phyloP scores from a whole-genome alignment of 306 rosid genomes.

The Herpetospermum pedunculosum region DNA sequence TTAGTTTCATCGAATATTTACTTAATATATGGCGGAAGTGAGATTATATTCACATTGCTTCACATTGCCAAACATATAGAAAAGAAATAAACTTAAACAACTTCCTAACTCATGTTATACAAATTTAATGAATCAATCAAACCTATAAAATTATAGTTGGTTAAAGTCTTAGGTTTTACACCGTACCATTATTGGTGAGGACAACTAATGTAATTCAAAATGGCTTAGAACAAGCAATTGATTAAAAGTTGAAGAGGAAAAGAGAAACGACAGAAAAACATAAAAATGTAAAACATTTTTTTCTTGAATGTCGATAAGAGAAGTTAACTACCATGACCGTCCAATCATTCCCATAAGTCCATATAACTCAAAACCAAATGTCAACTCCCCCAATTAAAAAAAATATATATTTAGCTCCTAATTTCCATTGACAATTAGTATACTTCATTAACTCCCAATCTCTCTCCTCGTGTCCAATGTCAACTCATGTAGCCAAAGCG shows the following conservation, averaged over 20 bases:
- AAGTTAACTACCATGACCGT: slow-evolving; percentile 7
- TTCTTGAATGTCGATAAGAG: not conserved
- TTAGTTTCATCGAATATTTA: too few relatives aligned
- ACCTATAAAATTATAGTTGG: not conserved
- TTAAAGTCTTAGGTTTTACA: not conserved
- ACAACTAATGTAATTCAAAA: not conserved
- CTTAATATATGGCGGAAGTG: too few relatives aligned
- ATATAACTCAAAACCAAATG: not conserved
- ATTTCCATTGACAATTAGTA: not conserved
- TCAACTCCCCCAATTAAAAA: slow-evolving; percentile 3
- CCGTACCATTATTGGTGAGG: not conserved
- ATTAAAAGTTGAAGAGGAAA: not conserved
- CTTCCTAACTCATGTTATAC: not conserved
- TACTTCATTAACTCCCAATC: not conserved
- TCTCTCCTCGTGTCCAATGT: not conserved
- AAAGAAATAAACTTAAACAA: not conserved
- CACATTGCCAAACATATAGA: too few relatives aligned
- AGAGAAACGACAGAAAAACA: not conserved
- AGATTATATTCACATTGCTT: not conserved
- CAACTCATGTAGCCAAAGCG: not conserved
- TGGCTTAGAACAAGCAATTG: not conserved
- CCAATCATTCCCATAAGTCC: slow-evolving; percentile 7
- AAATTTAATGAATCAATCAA: not conserved
- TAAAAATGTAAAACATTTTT: not conserved
- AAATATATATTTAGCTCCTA: not conserved